Percentiles rank a stretch among this genome's conserved stretches.
These are phyloP conservation scores for Yamadazyma laniorum DNA, from an alignment of 805 yeast genomes.

Conservation along the genomic window DNA sequence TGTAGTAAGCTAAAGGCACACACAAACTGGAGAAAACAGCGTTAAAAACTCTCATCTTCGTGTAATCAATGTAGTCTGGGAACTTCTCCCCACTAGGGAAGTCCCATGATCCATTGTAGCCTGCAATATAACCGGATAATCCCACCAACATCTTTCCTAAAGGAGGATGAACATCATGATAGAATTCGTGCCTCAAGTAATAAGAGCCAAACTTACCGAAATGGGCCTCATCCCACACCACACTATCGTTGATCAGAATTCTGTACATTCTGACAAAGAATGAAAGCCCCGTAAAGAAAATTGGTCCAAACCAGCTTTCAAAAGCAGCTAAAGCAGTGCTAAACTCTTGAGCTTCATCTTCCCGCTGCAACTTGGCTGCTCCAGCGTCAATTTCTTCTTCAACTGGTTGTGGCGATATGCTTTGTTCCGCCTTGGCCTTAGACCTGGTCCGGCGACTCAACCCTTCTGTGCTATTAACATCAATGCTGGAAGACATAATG, in stretches of 20 bases:
- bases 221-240: constrained; percentile 91
- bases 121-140: constrained; percentile 75
- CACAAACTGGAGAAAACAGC: constrained; percentile 64
- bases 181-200: constrained; percentile 74
- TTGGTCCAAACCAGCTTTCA: constrained; percentile 50
- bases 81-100: constrained; percentile 65
- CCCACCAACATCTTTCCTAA: constrained; percentile 81
- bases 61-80: constrained; percentile 61
- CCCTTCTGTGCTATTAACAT: constrained; percentile 4
- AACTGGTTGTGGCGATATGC: background rate
- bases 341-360: constrained; percentile 26
- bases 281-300: constrained; percentile 64
- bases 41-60: constrained; percentile 69
- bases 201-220: constrained; percentile 85
- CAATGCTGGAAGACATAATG: constrained; percentile 11
- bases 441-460: constrained; percentile 16
- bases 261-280: constrained; percentile 63
- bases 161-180: constrained; percentile 87
- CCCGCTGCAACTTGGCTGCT: constrained; percentile 20
- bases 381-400: constrained; percentile 15
- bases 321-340: constrained; percentile 26
- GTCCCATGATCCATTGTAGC: constrained; percentile 75
- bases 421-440: constrained; percentile 9
- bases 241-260: constrained; percentile 55
- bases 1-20: constrained; percentile 69